Evolutionary conservation across 306 rosid genomes (phyloP).

Genomic region (Cyclanthera cordifolia): DNA sequence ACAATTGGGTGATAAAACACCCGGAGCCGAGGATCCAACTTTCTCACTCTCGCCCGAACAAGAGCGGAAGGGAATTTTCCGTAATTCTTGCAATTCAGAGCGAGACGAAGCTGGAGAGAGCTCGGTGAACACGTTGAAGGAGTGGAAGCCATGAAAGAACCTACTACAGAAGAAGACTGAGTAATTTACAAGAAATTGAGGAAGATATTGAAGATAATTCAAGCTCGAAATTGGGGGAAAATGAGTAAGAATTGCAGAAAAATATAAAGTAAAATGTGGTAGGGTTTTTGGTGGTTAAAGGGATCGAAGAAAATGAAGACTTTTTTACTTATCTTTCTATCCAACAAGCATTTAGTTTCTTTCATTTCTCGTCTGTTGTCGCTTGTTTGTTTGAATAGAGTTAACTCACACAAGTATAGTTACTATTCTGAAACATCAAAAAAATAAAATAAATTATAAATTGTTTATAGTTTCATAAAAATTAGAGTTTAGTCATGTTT

Average conservation of each 20-base stretch:
- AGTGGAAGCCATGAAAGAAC: constrained; percentile 41
- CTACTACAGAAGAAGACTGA: constrained; percentile 1
- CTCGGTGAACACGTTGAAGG: constrained; percentile 55
- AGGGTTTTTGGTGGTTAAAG: neutral
- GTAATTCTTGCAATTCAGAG: constrained; percentile 32
- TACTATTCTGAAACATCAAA: no score
- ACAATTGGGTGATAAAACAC: constrained; percentile 24
- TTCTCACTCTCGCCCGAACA: constrained; percentile 26
- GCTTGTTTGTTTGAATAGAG: no score
- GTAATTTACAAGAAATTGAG: constrained; percentile 1
- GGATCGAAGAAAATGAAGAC: neutral
- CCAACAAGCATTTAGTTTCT: neutral
- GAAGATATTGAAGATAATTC: neutral
- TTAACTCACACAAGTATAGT: no score
- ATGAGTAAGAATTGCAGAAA: constrained; percentile 4
- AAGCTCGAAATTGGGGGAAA: neutral
- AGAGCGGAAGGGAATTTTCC: constrained; percentile 26
- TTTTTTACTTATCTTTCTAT: neutral
- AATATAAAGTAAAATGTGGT: neutral
- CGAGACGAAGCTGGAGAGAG: constrained; percentile 87
- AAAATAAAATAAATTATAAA: no score
- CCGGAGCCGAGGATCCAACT: constrained; percentile 32
- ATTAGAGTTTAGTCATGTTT: no score
- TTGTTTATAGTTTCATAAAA: no score
- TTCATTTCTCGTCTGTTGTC: no score